Percentiles rank a stretch among this genome's conserved stretches.
These are phyloP conservation scores for Penicillium pulvis DNA, from an alignment of 495 filamentous ascomycete genomes.

Conservation along the genomic window DNA sequence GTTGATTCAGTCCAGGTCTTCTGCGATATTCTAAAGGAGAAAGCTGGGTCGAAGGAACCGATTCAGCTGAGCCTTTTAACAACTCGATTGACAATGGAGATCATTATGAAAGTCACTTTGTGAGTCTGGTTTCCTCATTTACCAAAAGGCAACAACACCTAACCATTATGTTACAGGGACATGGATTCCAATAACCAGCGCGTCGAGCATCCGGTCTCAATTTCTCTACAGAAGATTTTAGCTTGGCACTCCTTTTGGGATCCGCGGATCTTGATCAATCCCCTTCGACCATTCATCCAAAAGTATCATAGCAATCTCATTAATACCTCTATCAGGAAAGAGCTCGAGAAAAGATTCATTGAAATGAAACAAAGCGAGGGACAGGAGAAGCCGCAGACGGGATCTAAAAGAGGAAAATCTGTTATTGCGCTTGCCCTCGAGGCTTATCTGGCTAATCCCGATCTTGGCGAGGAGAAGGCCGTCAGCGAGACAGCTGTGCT, in stretches of 20 bases:
- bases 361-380: background rate
- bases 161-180: background rate
- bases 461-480: background rate
- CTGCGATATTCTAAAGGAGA: background rate
- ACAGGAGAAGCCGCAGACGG: background rate
- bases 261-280: constrained; percentile 1
- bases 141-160: background rate
- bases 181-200: constrained; percentile 4
- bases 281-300: constrained; percentile 2
- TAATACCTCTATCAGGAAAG: background rate
- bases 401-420: background rate
- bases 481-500: background rate
- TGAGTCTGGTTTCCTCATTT: background rate
- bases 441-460: background rate
- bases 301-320: constrained; percentile 1
- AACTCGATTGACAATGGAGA: constrained; percentile 2
- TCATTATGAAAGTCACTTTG: background rate
- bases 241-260: constrained; percentile 9
- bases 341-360: background rate
- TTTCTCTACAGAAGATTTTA: background rate
- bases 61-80: background rate
- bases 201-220: background rate
- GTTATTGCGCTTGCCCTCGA: background rate
- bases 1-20: constrained; percentile 2
- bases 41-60: background rate